phyloP scores from a whole-genome alignment of 306 rosid genomes.

The Prunus armeniaca region DNA sequence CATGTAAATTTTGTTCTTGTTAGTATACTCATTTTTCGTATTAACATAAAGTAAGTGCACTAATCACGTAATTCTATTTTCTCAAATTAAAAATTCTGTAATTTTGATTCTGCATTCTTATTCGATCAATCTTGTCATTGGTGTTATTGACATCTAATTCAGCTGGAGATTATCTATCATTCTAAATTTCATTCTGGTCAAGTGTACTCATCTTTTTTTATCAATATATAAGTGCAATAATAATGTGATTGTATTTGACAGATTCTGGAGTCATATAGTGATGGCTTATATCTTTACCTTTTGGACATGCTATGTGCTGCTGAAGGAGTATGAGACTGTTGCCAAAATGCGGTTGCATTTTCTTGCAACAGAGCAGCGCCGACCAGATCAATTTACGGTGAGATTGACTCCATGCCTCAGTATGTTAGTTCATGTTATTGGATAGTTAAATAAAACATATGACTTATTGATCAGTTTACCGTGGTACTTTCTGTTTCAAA shows the following conservation, averaged over 20 bases:
- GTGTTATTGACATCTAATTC: too few relatives aligned
- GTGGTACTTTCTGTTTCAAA: background rate
- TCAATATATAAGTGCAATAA: background rate
- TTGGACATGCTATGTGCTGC: conserved; percentile 80
- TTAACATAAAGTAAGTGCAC: too few relatives aligned
- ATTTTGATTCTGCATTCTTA: too few relatives aligned
- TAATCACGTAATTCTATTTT: too few relatives aligned
- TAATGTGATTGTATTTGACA: conserved; percentile 28
- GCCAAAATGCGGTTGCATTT: conserved; percentile 82
- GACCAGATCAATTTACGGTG: conserved; percentile 89
- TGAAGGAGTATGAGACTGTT: conserved; percentile 72
- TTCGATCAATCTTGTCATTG: too few relatives aligned
- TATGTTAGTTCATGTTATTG: background rate
- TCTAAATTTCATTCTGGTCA: too few relatives aligned
- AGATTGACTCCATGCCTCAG: conserved; percentile 23
- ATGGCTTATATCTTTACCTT: conserved; percentile 81
- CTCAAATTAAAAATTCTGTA: too few relatives aligned
- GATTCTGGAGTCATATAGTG: conserved; percentile 83
- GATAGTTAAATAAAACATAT: background rate
- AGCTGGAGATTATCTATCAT: too few relatives aligned
- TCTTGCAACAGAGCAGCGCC: conserved; percentile 76
- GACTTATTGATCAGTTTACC: background rate
- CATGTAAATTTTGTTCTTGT: too few relatives aligned
- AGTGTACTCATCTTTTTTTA: background rate
- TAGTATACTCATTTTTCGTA: too few relatives aligned